Evolutionary conservation across 176 grass and related monocot genomes (phyloP).

Genomic region (Zoysia japonica): DNA sequence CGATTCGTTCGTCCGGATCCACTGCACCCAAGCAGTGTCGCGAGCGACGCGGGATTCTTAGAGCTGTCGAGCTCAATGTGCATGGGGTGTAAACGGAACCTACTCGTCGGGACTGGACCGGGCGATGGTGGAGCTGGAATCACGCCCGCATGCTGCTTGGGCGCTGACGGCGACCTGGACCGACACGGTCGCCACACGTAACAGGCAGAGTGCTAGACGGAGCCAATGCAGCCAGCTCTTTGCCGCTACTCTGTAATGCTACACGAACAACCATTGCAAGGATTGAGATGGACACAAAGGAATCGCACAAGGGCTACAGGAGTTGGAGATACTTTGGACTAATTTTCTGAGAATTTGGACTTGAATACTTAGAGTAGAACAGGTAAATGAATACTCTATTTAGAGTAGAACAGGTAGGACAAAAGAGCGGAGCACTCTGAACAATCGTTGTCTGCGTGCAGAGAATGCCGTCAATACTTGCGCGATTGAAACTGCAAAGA

Average conservation of each 20-base stretch:
- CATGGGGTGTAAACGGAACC: not conserved
- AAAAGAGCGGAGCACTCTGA: not conserved
- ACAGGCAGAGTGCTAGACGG: not conserved
- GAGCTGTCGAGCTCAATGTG: not conserved
- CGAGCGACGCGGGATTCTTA: conserved; percentile 25
- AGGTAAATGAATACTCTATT: too few species aligned
- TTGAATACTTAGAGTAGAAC: not conserved
- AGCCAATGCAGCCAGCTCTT: not conserved
- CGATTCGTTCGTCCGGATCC: not conserved
- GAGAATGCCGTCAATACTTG: not conserved
- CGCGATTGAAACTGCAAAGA: not conserved
- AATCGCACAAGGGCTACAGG: not conserved
- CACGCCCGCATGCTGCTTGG: not conserved
- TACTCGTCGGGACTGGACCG: conserved; percentile 2
- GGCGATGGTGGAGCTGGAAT: not conserved
- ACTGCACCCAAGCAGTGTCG: not conserved
- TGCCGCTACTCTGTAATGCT: not conserved
- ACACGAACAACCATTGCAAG: not conserved
- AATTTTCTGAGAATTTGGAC: not conserved
- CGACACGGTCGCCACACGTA: conserved; percentile 27
- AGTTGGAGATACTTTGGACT: not conserved
- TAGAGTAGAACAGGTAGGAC: not conserved
- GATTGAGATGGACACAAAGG: too few species aligned
- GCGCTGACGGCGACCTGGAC: not conserved
- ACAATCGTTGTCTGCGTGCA: not conserved